Base-by-base conservation (phyloP, 2,329 filamentous ascomycete species). In the Dactylellina drechsleri region DNA sequence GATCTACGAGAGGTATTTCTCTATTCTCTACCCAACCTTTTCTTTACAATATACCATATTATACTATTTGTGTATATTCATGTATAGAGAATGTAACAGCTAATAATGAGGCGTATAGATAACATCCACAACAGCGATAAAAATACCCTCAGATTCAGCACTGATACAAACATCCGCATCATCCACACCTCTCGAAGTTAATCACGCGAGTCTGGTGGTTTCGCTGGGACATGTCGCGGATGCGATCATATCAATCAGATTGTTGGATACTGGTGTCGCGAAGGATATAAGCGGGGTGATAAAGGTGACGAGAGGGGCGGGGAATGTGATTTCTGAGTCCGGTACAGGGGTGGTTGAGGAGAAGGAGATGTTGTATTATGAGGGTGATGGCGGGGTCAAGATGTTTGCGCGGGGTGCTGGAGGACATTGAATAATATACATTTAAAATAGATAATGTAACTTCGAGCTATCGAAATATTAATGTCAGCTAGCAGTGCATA, bases 211-310 rank as follows among this genome's bases (percentile, higher is more conserved):
- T n/a, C 87, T 97, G 72, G 83, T 91, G 18, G 84, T 93, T 41
- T 87, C 87, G 4, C 82, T 90, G 77, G 91, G 90, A n/a, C 92
- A 97, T 81, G 86, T 88, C 78, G 92, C 93, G 7, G 83, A 87
- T n/a, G 84, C 87, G 76, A 86, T 94, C 2, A 82, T 96, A 79
- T 88, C 91, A 76, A 83, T 95, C 70, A 85, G 93, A 61, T 86
- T 90, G 79, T 82, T 98, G 75, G 93, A 96, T 80, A 96, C 93
- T 0, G 94, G 94, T 0, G 89, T 89, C n/a, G 93, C 94, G 76
- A 90, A 87, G 80, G 94, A 97, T 82, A 92, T 98, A 36, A 96
- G 92, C 82, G 94, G 94, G 1, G 92, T 97, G 50, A 80, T 97
- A 77, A 87, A 93, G 77, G 85, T 95, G 58, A 93, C 91, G 16